Base-by-base conservation (phyloP, 257 asterid species). In the Plantago major region DNA sequence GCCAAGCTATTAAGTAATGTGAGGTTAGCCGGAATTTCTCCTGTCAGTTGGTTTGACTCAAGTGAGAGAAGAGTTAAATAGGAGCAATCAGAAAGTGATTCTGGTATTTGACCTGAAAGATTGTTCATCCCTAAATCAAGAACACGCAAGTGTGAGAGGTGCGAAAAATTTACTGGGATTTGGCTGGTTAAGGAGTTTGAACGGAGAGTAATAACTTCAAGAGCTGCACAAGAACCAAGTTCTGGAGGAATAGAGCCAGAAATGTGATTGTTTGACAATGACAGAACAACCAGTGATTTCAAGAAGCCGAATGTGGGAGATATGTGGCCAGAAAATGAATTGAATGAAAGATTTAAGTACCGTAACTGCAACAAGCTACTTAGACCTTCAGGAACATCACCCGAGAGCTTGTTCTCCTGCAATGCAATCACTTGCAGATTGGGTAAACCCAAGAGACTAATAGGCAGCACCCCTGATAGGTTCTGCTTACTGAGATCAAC, bases 301-400 rank as follows among this genome's bases (percentile, higher is more conserved):
- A 86, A 64, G 78, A 79, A 76, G 11, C 91, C 95, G 67, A 86
- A 86, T 15, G 87, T 81, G 11, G 87, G 67, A 5, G 95, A 76
- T 64, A 86, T 76, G 10, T 44, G 78, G 55, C 89, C 95, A 16
- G 80, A 78, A 73, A 83, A 74, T 30, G 81, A 74, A 79, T 86
- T 86, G 71, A 66, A 71, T 18, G 95, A 86, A 33, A 86, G 85
- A 71, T 86, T 79, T 68, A 86, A 68, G 76, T 83, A 75, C 58
- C 69, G 76, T 64, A 83, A 54, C 30, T 86, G 89, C 42, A 72
- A 47, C 67, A 86, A 79, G 66, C 91, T 86, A 57, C 89, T 86
- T 56, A 86, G 75, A 63, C 95, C 95, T 72, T 79, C 89, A 40
- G 85, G 86, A 72, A 86, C 76, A 63, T 70, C 73, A 17, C 95